phyloP scores from a whole-genome alignment of 345 rosid genomes.

The Sonneratia caseolaris region DNA sequence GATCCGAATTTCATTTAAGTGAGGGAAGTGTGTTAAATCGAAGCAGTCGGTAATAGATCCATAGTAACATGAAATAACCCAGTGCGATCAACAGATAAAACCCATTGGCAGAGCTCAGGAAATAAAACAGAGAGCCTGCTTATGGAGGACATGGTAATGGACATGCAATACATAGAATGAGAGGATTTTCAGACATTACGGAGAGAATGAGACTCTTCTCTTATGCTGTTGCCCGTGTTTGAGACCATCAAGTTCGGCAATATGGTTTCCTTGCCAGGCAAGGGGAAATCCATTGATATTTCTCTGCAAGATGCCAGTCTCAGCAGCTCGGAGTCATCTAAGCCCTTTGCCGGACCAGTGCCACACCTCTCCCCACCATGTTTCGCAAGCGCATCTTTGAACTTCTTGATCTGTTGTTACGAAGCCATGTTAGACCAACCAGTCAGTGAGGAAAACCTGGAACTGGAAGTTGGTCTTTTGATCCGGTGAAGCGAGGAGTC shows the following conservation, averaged over 20 bases:
- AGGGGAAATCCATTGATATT: neutral
- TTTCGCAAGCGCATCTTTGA: constrained; percentile 54
- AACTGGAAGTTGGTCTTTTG: no score
- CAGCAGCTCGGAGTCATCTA: constrained; percentile 33
- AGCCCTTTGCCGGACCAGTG: constrained; percentile 42
- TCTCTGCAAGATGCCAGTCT: constrained; percentile 10
- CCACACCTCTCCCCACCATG: constrained; percentile 33
- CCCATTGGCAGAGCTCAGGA: neutral
- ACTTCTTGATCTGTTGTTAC: constrained; percentile 17
- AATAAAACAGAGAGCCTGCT: neutral
- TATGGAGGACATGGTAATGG: neutral
- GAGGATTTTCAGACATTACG: neutral
- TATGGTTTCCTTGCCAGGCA: neutral
- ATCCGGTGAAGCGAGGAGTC: no score
- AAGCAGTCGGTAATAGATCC: no score
- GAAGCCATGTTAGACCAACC: no score
- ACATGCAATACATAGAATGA: neutral
- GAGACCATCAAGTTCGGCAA: no score
- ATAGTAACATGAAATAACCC: no score
- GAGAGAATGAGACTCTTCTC: neutral
- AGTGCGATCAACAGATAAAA: neutral
- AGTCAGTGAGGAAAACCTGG: no score
- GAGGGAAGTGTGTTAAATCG: no score
- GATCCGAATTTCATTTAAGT: no score
- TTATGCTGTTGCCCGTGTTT: no score